Percentiles rank a stretch among this genome's conserved stretches.
phyloP scores from a whole-genome alignment of 2,329 filamentous ascomycete genomes.

The Colletotrichum gloeosporioides region DNA sequence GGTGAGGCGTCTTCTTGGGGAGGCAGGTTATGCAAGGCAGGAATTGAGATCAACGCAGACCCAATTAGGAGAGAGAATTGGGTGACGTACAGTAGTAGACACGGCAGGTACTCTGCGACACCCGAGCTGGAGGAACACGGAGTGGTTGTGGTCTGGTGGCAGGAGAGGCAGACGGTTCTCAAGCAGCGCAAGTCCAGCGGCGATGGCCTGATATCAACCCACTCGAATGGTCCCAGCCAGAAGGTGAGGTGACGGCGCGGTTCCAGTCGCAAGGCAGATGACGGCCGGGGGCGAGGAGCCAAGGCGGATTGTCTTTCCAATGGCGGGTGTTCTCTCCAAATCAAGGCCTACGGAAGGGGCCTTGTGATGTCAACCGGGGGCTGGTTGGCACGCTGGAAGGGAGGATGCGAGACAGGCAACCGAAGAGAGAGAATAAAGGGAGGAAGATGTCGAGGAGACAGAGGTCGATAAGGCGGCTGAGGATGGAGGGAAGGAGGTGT shows the following conservation, averaged over 20 bases:
- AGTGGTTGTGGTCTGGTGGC: not conserved
- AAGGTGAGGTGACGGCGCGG: not conserved
- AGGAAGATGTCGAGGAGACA: not conserved
- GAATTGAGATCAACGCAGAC: conserved; percentile 2
- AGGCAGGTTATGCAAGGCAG: not conserved
- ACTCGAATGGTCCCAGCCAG: conserved; percentile 9
- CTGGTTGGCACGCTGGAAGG: conserved; percentile 8
- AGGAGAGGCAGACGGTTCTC: not conserved
- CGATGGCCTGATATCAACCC: conserved; percentile 11
- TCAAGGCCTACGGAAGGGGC: not conserved
- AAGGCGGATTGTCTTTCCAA: not conserved
- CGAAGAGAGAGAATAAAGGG: not conserved
- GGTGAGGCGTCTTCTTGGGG: not conserved
- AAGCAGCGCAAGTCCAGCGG: not conserved
- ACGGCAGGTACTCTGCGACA: not conserved
- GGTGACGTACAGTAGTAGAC: conserved; percentile 1
- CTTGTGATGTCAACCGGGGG: conserved; percentile 13
- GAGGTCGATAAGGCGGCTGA: not conserved
- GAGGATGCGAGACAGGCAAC: conserved; percentile 2
- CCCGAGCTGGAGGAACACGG: not conserved
- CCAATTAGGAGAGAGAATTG: not conserved
- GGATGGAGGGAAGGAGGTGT: not conserved
- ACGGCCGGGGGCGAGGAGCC: not conserved
- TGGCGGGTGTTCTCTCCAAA: not conserved
- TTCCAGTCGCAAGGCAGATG: not conserved